phyloP scores from a whole-genome alignment of 192 early-diverging fungal genomes.

The Mortierella alpina region DNA sequence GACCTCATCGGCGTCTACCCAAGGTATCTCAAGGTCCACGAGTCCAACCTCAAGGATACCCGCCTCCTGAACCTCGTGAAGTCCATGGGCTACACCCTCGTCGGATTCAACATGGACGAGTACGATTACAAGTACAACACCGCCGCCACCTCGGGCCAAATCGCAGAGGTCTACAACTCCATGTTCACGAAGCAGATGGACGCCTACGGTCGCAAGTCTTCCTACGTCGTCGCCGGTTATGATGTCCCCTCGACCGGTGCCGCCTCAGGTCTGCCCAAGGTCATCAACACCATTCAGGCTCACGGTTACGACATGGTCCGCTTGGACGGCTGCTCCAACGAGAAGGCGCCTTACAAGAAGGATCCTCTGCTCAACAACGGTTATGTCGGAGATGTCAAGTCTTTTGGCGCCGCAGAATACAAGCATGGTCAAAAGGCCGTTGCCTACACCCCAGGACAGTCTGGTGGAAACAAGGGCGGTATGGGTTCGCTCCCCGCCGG shows the following conservation, averaged over 20 bases:
- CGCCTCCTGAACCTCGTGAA: conserved; percentile 53
- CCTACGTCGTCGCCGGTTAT: conserved; percentile 59
- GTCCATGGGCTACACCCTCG: conserved; percentile 56
- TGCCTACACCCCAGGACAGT: background rate
- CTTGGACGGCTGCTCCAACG: conserved; percentile 61
- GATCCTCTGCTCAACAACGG: conserved; percentile 38
- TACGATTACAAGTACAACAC: conserved; percentile 63
- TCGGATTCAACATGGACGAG: conserved; percentile 62
- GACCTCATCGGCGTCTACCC: conserved; percentile 63
- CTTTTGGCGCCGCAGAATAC: conserved; percentile 55
- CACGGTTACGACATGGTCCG: conserved; percentile 65
- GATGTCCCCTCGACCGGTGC: conserved; percentile 65
- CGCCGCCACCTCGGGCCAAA: conserved; percentile 26
- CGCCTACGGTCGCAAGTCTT: conserved; percentile 60
- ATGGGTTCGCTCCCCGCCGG: background rate
- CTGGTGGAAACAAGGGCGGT: background rate
- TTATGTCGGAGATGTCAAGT: conserved; percentile 54
- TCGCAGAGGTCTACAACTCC: conserved; percentile 56
- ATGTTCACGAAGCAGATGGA: conserved; percentile 59
- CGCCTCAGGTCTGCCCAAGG: conserved; percentile 55
- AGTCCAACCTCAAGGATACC: conserved; percentile 55
- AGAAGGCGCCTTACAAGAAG: conserved; percentile 62
- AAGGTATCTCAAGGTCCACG: conserved; percentile 61
- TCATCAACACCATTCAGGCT: conserved; percentile 55
- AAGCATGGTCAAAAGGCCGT: conserved; percentile 55